These are phyloP conservation scores for Penicillium pancosmium DNA, from an alignment of 495 filamentous ascomycete genomes.

Conservation along the genomic window DNA sequence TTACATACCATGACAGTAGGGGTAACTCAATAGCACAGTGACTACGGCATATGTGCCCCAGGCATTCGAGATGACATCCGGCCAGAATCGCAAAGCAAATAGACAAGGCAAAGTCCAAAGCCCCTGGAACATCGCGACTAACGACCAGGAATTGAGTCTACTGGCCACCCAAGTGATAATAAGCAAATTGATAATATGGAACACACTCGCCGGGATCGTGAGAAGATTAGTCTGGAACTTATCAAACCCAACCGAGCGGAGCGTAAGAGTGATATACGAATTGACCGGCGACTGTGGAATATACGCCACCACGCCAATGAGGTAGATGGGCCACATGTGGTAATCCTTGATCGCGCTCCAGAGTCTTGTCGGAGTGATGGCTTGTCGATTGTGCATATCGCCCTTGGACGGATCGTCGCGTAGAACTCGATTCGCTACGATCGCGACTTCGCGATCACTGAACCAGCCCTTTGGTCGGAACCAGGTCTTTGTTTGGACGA, in stretches of 20 bases:
- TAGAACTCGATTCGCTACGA: slow-evolving; percentile 63
- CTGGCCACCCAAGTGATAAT: slow-evolving; percentile 55
- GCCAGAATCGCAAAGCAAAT: slow-evolving; percentile 48
- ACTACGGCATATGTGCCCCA: slow-evolving; percentile 57
- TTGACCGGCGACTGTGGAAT: slow-evolving; percentile 56
- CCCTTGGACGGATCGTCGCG: slow-evolving; percentile 67
- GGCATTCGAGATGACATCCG: slow-evolving; percentile 35
- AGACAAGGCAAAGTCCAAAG: slow-evolving; percentile 59
- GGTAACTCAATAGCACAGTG: slow-evolving; percentile 53
- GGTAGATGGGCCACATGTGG: slow-evolving; percentile 73
- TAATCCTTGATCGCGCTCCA: slow-evolving; percentile 64
- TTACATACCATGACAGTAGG: slow-evolving; percentile 49
- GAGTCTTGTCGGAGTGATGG: slow-evolving; percentile 58
- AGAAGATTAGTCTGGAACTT: slow-evolving; percentile 72
- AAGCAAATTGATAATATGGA: slow-evolving; percentile 47
- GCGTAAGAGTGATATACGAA: slow-evolving; percentile 63
- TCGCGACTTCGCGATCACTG: slow-evolving; percentile 57
- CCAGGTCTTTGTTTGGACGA: slow-evolving; percentile 55
- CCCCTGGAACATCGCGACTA: slow-evolving; percentile 48
- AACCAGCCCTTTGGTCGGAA: slow-evolving; percentile 64
- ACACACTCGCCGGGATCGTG: slow-evolving; percentile 60
- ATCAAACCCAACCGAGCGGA: slow-evolving; percentile 62
- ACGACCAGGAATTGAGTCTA: slow-evolving; percentile 50
- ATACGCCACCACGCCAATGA: slow-evolving; percentile 59
- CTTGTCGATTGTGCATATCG: slow-evolving; percentile 64